phyloP scores from a whole-genome alignment of 306 rosid species.

The Senna siamea region DNA sequence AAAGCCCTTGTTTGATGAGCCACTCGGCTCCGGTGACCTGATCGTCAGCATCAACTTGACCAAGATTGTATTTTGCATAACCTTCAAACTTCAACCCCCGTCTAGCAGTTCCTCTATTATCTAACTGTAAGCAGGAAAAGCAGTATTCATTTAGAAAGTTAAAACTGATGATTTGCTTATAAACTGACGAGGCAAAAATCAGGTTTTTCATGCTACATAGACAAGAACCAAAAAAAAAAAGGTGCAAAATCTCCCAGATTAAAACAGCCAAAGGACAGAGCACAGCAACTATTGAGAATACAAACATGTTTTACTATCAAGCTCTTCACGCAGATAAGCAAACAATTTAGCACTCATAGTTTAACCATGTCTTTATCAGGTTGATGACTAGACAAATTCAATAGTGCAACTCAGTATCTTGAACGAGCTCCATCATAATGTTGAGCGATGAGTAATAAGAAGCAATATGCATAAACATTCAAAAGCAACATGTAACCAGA shows the following conservation, averaged over 20 bases:
- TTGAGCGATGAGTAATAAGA: no score
- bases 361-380: conserved; percentile 27
- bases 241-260: no score
- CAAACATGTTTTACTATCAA: no score
- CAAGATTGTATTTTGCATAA: conserved; percentile 61
- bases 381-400: conserved; percentile 23
- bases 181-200: background rate
- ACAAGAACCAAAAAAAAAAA: no score
- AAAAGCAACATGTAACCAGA: no score
- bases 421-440: no score
- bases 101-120: conserved; percentile 90
- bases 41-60: conserved; percentile 84
- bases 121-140: conserved; percentile 62
- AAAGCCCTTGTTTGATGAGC: conserved; percentile 80
- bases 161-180: conserved; percentile 9
- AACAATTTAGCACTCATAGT: background rate
- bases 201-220: no score
- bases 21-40: conserved; percentile 89
- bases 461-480: conserved; percentile 33
- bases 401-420: background rate
- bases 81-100: conserved; percentile 91
- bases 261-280: no score
- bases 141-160: conserved; percentile 23
- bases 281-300: no score
- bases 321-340: background rate